Evolutionary conservation across 2,329 filamentous ascomycete genomes (phyloP), one percentile per base, ranked within the genome.

Genomic region (Exophiala spinifera): DNA sequence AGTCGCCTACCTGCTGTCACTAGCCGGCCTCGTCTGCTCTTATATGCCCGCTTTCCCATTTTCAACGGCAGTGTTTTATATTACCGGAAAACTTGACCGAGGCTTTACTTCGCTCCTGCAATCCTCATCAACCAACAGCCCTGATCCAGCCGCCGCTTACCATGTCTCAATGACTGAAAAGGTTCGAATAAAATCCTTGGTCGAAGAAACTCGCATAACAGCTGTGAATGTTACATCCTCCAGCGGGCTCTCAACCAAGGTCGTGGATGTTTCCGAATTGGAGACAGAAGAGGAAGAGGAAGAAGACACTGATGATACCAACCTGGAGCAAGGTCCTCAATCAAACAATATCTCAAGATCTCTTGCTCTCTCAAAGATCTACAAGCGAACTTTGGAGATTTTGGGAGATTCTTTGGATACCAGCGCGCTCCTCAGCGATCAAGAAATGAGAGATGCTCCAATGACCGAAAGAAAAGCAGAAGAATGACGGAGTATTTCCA

Each of bases 31-130:
- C 55, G 77, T 91, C 34, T 84, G 83, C 53, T 83, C 83, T 15
- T 91, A 88, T 68, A 78, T 95, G 2, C 76, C 83, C 3, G 81
- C 84, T 7, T 95, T 95, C 67, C 79, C 84, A 0, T 82, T 87
- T 2, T 76, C 81, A 0, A 84, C 88, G 0, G 77, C 75, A n/a
- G 87, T 88, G 0, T 91, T 96, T 64, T 71, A 76, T 0, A 68
- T 92, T 0, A 74, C 96, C 2, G 78, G 79, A 44, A 96, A 95
- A 70, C 75, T 96, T 17, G 92, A 96, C 65, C 82, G 86, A 63
- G 88, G 88, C 36, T 95, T 96, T 66, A 82, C 88, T 1, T 89
- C 86, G 54, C 74, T 96, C 8, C 67, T 96, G 1, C 74, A 77
- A 20, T 28, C 56, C 14, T n/a, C 55, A 5, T 34, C 51, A 21